Base-by-base conservation (phyloP, 768 basidiomycete genomes). In the Tulasnella sp. region DNA sequence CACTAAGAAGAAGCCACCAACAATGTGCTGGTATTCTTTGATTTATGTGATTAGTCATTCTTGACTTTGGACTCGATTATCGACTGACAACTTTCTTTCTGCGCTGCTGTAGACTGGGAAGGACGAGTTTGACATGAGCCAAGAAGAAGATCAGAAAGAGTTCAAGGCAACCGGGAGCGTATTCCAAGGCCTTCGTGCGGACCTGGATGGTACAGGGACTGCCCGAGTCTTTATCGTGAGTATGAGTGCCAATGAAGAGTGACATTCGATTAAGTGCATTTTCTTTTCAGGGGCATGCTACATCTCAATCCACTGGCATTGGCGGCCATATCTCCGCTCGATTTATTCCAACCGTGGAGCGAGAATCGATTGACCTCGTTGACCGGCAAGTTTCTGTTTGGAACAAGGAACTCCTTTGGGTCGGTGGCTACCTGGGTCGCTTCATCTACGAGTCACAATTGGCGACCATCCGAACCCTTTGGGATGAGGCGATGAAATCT, bases 331-430 rank as follows among this genome's bases (percentile, higher is more conserved):
- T 92, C 81, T 87, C 94, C 0, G 91, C 93, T 11, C 87, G 96
- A 3, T 98, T 98, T 82, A 96, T 99, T 77, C 94, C 95, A 13
- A 98, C 96, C 0, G 96, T 99, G 10, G 97, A 99, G 83, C 89
- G 97, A 79, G 97, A 99, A 85, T 93, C 92, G 0, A 92, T 96
- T 80, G 95, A 94, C 84, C 86, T 96, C 40, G 91, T 95, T 82
- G 95, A 97, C 83, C 90, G 91, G 70, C 91, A 93, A 82, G 94
- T 81, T 29, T 81, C 80, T 32, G 80, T 84, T 7, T 97, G 95
- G 96, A 99, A 99, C 81, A 90, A 88, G 81, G 96, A 98, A 81
- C 87, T 98, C 6, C 86, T 99, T 7, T 91, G 89, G 81, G 87
- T 95, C 23, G 94, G 94, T 5, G 96, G 95, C 5, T 90, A 93